These are phyloP conservation scores for Arthrobotrys sphaeroides DNA, from an alignment of 2,329 filamentous ascomycete genomes.

Conservation along the genomic window DNA sequence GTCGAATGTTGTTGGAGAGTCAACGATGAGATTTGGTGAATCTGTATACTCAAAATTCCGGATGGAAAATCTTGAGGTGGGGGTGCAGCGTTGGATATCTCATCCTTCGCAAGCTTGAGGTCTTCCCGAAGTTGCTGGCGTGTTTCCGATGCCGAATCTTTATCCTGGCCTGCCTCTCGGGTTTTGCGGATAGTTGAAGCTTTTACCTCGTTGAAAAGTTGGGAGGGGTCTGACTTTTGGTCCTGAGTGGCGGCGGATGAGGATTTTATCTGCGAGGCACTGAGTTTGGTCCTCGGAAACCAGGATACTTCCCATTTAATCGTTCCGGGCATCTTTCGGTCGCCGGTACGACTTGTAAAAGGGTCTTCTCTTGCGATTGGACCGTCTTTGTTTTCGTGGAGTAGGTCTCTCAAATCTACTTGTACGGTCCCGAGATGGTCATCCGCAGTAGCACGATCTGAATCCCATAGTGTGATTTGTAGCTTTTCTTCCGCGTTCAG, in stretches of 20 bases:
- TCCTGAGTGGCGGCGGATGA: constrained; percentile 9
- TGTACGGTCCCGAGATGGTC: constrained; percentile 96
- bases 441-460: constrained; percentile 85
- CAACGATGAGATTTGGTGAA: constrained; percentile 77
- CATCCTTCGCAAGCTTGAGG: constrained; percentile 69
- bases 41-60: constrained; percentile 75
- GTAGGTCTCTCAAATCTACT: constrained; percentile 90
- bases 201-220: constrained; percentile 56
- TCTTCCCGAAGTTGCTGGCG: constrained; percentile 75
- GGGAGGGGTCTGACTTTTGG: constrained; percentile 13
- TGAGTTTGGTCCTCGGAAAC: constrained; percentile 81
- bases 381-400: constrained; percentile 79
- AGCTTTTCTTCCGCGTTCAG: constrained; percentile 94
- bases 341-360: constrained; percentile 81
- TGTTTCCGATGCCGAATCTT: constrained; percentile 69
- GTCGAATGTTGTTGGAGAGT: constrained; percentile 60
- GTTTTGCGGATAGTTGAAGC: constrained; percentile 70
- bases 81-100: constrained; percentile 74
- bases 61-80: constrained; percentile 71
- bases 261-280: constrained; percentile 6
- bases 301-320: constrained; percentile 96
- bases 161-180: constrained; percentile 70
- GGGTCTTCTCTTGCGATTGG: constrained; percentile 85
- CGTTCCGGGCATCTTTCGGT: constrained; percentile 90
- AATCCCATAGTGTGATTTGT: constrained; percentile 95